A percentile compares a stretch with the other conserved stretches of the same genome.
phyloP scores from a whole-genome alignment of 2,329 filamentous ascomycete genomes.

The Xylaria sp. region DNA sequence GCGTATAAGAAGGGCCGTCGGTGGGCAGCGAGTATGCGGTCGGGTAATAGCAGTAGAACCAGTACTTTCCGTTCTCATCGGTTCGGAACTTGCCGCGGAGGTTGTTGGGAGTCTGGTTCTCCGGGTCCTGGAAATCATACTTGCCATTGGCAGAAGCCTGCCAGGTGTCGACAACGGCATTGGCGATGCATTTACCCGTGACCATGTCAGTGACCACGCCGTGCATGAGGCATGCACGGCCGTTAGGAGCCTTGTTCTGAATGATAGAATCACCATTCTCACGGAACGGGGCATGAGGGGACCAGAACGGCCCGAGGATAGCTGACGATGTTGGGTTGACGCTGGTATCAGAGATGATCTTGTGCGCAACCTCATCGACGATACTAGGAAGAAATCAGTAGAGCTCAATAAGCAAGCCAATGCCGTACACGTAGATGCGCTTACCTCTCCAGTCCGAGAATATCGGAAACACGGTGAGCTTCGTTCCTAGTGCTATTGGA shows the following conservation, averaged over 20 bases:
- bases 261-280: conserved; percentile 62
- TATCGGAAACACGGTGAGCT: conserved; percentile 65
- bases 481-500: conserved; percentile 67
- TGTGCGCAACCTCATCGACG: conserved; percentile 63
- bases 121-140: conserved; percentile 71
- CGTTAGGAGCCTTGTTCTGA: conserved; percentile 53
- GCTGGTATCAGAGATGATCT: conserved; percentile 55
- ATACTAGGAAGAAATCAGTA: conserved; percentile 38
- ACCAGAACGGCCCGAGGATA: conserved; percentile 76
- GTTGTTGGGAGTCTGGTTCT: conserved; percentile 67
- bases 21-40: conserved; percentile 67
- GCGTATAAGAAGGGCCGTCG: conserved; percentile 46
- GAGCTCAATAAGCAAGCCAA: not conserved
- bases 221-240: conserved; percentile 61
- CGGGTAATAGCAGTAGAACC: conserved; percentile 70
- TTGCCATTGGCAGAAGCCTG: conserved; percentile 70
- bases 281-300: conserved; percentile 67
- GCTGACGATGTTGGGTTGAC: conserved; percentile 65
- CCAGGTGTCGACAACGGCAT: conserved; percentile 73
- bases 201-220: conserved; percentile 50
- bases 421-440: conserved; percentile 28
- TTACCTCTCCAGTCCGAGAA: conserved; percentile 68
- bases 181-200: conserved; percentile 52
- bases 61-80: conserved; percentile 63
- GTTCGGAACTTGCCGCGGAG: conserved; percentile 70